Conservation (phyloP, 192 early-diverging fungal genomes). For the Jimgerdemannia flammicorona region DNA sequence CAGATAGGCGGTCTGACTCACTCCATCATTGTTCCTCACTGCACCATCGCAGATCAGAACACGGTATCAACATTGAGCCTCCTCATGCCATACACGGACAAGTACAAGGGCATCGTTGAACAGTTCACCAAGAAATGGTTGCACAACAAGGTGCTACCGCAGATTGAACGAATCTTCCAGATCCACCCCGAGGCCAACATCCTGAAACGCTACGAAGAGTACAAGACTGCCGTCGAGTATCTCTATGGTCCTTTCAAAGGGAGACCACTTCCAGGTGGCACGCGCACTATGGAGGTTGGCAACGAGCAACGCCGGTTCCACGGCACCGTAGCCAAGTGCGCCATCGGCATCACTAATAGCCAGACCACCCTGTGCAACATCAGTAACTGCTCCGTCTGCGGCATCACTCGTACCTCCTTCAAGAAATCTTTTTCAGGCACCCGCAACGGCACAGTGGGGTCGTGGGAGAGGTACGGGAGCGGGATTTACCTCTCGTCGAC, state of each 20-base stretch:
- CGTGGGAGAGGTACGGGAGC: conserved; percentile 15
- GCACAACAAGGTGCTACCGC: conserved; percentile 10
- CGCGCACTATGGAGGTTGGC: conserved; percentile 11
- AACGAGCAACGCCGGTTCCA: conserved; percentile 26
- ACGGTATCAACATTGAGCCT: background rate
- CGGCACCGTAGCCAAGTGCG: conserved; percentile 8
- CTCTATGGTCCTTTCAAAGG: conserved; percentile 8
- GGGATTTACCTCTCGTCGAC: conserved; percentile 24
- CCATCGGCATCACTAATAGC: background rate
- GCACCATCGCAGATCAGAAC: background rate
- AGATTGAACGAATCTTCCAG: conserved; percentile 11
- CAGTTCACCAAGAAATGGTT: conserved; percentile 15
- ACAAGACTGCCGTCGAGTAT: conserved; percentile 10
- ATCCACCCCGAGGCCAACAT: conserved; percentile 8
- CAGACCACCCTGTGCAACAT: conserved; percentile 5
- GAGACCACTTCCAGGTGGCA: background rate
- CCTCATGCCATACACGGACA: background rate
- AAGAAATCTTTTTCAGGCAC: conserved; percentile 14
- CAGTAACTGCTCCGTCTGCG: conserved; percentile 11
- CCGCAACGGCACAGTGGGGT: background rate
- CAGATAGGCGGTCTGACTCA: background rate
- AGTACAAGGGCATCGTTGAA: conserved; percentile 9
- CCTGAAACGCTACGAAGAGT: conserved; percentile 9
- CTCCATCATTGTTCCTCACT: background rate
- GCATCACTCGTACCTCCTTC: conserved; percentile 14